phyloP scores from a whole-genome alignment of 345 rosid species.

The Dipteronia dyeriana region DNA sequence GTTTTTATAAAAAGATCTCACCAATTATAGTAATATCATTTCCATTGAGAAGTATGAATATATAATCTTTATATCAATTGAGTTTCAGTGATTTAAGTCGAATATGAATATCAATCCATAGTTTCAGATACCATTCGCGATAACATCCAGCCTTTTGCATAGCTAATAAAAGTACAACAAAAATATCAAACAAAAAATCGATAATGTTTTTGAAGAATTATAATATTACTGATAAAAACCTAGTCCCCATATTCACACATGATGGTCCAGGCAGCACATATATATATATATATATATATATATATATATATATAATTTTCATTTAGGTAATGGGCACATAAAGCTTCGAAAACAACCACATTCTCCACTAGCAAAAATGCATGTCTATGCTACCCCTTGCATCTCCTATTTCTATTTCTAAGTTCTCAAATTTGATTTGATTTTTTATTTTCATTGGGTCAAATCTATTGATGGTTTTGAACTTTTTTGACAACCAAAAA shows the following conservation, averaged over 20 bases:
- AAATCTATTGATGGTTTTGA: constrained; percentile 29
- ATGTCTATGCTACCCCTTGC: constrained; percentile 30
- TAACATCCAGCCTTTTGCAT: no score
- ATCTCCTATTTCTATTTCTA: not conserved
- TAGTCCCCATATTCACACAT: not conserved
- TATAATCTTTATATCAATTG: not conserved
- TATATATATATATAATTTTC: not conserved
- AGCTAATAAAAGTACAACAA: not conserved
- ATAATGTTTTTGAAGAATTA: not conserved
- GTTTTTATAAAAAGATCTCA: no score
- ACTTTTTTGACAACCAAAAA: constrained; percentile 31
- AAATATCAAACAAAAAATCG: not conserved
- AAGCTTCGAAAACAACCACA: constrained; percentile 25
- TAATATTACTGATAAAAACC: not conserved
- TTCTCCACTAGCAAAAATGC: constrained; percentile 30
- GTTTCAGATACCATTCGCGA: not conserved
- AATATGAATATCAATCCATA: not conserved
- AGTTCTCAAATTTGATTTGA: not conserved
- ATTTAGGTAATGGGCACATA: constrained; percentile 8
- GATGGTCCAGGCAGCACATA: not conserved
- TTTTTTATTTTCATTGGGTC: constrained; percentile 9
- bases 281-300: not conserved
- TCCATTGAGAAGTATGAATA: no score
- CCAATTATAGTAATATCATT: no score
- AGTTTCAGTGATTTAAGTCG: not conserved